Evolutionary conservation across 1,139 yeast genomes (phyloP), one percentile per base, ranked within the genome.

Genomic region (Trichomonascaceae sp.): DNA sequence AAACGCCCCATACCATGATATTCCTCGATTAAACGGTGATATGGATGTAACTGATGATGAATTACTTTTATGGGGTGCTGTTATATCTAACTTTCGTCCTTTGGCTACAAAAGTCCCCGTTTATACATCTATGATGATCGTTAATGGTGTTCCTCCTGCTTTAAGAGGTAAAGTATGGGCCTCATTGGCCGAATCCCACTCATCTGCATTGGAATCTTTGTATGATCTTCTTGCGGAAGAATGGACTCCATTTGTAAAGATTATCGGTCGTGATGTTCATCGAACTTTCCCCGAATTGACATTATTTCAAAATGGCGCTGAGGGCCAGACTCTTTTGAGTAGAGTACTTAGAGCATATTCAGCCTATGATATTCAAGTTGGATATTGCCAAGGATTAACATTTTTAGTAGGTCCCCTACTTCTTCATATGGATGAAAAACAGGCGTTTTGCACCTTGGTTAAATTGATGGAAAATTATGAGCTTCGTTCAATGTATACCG

Each of bases 311-410:
- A 71, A 69, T 22, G 70, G 73, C 15, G 81, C 82, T n/a, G 67
- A 58, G 19, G 78, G 77, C 41, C 76, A 74, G 56, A 55, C 58
- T 24, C 74, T 74, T 61, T 76, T 84, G 53, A 83, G 83, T 44
- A 77, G 79, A 36, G 80, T 84, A 27, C 73, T 84, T 59, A 80
- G 84, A 56, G 88, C 86, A 0, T 84, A 81, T 63, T 82, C 85
- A 51, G 80, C 83, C 60, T 84, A 82, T 63, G 88, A 84, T 66
- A 78, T 78, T 52, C 86, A 83, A 61, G 80, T 84, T 58, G 89
- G 89, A 8, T 84, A 84, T 65, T 84, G 89, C 65, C 89, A 84
- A 66, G 89, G 89, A 5, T 70, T 84, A 32, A 77, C 85, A 30
- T 84, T 84, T 63, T 70, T 84, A 45, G 87, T 83, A 12, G 87